phyloP scores from a whole-genome alignment of 164 flowering plant genomes.

The Vitis amurensis region DNA sequence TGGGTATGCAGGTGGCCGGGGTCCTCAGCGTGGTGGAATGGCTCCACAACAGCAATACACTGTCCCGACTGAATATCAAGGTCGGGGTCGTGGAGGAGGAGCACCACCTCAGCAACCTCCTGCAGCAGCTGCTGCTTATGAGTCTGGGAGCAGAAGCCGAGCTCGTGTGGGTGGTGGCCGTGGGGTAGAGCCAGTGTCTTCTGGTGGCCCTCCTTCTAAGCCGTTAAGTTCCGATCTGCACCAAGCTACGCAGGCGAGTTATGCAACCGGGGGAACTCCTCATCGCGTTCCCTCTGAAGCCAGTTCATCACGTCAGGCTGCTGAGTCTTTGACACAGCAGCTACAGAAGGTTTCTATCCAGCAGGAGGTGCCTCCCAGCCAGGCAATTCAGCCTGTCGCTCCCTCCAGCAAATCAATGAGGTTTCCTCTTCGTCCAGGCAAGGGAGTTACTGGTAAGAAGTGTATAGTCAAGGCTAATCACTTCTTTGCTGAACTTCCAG shows the following conservation, averaged over 20 bases:
- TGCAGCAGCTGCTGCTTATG: constrained; percentile 8
- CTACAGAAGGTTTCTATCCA: constrained; percentile 43
- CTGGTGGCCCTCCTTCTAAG: constrained; percentile 48
- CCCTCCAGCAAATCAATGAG: constrained; percentile 61
- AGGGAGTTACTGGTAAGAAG: constrained; percentile 54
- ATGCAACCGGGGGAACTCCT: constrained; percentile 37
- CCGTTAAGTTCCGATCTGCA: constrained; percentile 76
- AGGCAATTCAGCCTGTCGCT: constrained; percentile 35
- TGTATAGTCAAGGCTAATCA: constrained; percentile 87
- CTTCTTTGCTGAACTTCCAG: constrained; percentile 79
- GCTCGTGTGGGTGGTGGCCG: constrained; percentile 31
- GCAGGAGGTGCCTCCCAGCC: constrained; percentile 34
- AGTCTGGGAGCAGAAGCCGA: constrained; percentile 33
- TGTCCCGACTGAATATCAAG: constrained; percentile 42
- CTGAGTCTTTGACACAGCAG: constrained; percentile 39
- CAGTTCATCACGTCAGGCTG: constrained; percentile 42
- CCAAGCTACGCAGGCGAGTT: constrained; percentile 64
- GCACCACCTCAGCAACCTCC: constrained; percentile 40
- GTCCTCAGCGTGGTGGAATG: constrained; percentile 27
- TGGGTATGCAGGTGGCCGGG: constrained; percentile 36
- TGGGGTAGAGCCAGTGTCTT: constrained; percentile 32
- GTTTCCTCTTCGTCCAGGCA: constrained; percentile 79
- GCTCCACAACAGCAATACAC: constrained; percentile 42
- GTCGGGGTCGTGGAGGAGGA: constrained; percentile 39
- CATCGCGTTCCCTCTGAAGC: constrained; percentile 43